A percentile compares a stretch with the other conserved stretches of the same genome.
Evolutionary conservation across 2,329 filamentous ascomycete species (phyloP).

Genomic region (Colletotrichum sojae): DNA sequence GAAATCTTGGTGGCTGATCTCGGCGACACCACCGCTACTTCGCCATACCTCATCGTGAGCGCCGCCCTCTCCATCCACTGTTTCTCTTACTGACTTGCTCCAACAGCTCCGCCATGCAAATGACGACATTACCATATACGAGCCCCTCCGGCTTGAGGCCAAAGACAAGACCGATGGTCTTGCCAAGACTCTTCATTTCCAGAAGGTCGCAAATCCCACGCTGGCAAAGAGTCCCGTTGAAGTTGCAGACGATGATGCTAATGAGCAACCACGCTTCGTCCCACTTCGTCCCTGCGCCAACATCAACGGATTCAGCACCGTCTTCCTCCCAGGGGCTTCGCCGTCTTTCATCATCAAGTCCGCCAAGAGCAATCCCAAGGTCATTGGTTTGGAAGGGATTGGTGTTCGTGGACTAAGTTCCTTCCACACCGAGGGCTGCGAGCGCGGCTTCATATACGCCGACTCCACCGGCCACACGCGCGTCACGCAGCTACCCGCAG

Average conservation of each 20-base stretch:
- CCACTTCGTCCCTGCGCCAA: conserved; percentile 73
- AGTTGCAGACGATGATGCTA: conserved; percentile 64
- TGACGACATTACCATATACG: conserved; percentile 89
- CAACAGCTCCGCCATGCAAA: conserved; percentile 79
- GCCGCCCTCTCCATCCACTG: neutral
- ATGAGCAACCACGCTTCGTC: conserved; percentile 61
- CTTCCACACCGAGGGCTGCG: conserved; percentile 83
- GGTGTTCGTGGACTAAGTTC: conserved; percentile 79
- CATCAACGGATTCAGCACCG: conserved; percentile 82
- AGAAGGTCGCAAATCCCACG: conserved; percentile 79
- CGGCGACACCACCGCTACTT: conserved; percentile 78
- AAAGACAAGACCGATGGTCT: conserved; percentile 58
- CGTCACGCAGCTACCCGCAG: conserved; percentile 78
- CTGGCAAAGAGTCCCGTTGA: conserved; percentile 72
- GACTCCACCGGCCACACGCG: conserved; percentile 80
- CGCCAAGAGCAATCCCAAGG: conserved; percentile 80
- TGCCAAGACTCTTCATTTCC: conserved; percentile 76
- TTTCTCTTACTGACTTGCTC: conserved; percentile 21
- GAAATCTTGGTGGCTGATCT: conserved; percentile 90
- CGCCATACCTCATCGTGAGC: conserved; percentile 86
- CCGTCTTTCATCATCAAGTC: conserved; percentile 89
- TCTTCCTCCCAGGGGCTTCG: conserved; percentile 86
- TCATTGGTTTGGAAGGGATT: conserved; percentile 79
- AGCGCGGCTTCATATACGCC: conserved; percentile 86
- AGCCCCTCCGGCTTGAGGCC: conserved; percentile 74